phyloP scores from a whole-genome alignment of 23 red algal species.

The Porphyridium purpureum region DNA sequence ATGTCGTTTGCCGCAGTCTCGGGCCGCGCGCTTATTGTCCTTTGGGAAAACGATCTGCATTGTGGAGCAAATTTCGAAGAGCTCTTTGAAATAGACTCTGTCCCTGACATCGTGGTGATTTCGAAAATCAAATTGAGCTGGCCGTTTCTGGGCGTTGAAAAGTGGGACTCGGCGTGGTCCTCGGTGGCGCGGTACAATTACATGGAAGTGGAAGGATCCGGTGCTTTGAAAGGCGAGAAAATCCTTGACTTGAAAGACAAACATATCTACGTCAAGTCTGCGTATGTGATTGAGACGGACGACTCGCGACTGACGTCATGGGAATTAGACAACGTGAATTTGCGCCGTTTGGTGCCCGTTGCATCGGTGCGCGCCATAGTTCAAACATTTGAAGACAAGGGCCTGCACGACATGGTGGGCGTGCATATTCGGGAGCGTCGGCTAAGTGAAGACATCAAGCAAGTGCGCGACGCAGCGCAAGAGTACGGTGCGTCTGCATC shows the following conservation, averaged over 20 bases:
- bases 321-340: conserved; percentile 43
- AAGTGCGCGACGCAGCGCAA: conserved; percentile 1
- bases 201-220: conserved; percentile 27
- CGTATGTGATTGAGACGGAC: conserved; percentile 37
- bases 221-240: conserved; percentile 30
- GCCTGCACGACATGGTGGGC: conserved; percentile 8
- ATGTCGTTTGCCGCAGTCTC: conserved; percentile 38
- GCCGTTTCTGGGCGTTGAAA: conserved; percentile 12
- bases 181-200: conserved; percentile 48
- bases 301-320: conserved; percentile 33
- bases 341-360: conserved; percentile 16
- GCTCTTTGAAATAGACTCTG: conserved; percentile 16
- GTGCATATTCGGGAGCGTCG: conserved; percentile 48
- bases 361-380: conserved; percentile 13
- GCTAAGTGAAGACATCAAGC: conserved; percentile 25
- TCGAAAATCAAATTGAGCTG: not conserved
- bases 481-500: conserved; percentile 14
- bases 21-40: conserved; percentile 24
- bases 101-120: not conserved
- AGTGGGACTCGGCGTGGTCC: conserved; percentile 40
- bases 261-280: conserved; percentile 45
- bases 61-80: conserved; percentile 16
- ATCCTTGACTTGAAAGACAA: conserved; percentile 24
- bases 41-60: conserved; percentile 47
- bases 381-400: not conserved